Evolutionary conservation across 495 filamentous ascomycete species (phyloP).

Genomic region (Copromyces sp.): DNA sequence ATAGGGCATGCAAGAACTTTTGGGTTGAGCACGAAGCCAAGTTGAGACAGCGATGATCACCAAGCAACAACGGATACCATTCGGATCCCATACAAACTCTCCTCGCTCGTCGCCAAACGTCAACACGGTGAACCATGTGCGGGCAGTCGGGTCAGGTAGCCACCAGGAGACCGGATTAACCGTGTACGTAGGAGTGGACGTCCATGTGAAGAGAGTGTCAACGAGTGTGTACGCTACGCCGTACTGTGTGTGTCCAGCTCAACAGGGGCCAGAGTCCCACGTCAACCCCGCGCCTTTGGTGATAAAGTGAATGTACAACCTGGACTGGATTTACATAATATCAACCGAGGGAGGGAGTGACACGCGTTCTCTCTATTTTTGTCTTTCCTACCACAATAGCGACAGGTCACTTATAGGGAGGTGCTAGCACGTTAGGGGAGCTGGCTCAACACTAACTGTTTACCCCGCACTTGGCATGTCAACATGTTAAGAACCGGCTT

Average conservation of each 20-base stretch:
- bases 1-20: conserved; percentile 69
- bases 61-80: not conserved
- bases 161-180: not conserved
- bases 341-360: not conserved
- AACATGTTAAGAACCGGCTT: not conserved
- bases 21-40: conserved; percentile 65
- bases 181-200: not conserved
- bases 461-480: not conserved
- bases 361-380: not conserved
- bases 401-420: not conserved
- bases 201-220: not conserved
- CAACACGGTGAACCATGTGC: not conserved
- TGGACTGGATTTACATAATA: not conserved
- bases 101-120: not conserved
- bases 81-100: not conserved
- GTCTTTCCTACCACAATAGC: not conserved
- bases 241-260: not conserved
- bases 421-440: not conserved
- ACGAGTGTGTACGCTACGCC: not conserved
- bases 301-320: not conserved
- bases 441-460: not conserved
- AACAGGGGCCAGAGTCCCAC: not conserved
- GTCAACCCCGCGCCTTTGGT: not conserved
- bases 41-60: conserved; percentile 48
- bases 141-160: not conserved